Evolutionary conservation across 1,139 yeast species (phyloP).

Genomic region (Blastobotrys elegans): DNA sequence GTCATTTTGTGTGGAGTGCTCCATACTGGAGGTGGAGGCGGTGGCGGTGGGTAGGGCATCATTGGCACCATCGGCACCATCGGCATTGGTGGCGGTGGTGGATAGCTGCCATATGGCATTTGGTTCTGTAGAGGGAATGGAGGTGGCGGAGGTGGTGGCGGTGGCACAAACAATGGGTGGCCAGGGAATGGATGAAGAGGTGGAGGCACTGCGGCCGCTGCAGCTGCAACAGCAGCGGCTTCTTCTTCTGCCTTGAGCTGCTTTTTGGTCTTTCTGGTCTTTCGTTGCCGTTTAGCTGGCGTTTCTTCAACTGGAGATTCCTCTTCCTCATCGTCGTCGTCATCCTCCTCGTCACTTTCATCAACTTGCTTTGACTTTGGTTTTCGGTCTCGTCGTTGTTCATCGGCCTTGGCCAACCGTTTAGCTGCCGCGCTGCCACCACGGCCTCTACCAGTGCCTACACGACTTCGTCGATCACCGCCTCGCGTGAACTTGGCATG

Average conservation of each 20-base stretch:
- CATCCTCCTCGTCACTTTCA: neutral
- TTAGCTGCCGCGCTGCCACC: slow-evolving; percentile 1
- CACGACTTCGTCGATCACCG: neutral
- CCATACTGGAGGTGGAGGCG: neutral
- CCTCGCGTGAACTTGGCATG: slow-evolving; percentile 8
- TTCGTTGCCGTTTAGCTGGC: neutral
- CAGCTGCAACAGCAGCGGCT: neutral
- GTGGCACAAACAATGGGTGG: too few relatives aligned
- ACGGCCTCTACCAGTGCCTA: neutral
- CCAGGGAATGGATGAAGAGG: neutral
- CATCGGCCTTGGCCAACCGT: slow-evolving; percentile 10
- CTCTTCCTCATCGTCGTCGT: neutral
- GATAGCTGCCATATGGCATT: neutral
- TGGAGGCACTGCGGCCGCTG: neutral
- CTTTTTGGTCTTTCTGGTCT: neutral
- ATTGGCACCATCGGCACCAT: neutral
- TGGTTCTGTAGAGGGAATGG: neutral
- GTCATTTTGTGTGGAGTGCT: neutral
- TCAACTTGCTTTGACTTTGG: neutral
- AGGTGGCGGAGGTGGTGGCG: neutral
- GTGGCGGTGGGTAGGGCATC: neutral
- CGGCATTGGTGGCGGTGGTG: neutral
- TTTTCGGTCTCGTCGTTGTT: neutral
- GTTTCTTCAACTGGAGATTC: neutral
- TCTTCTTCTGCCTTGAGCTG: neutral